Evolutionary conservation across 805 yeast genomes (phyloP), one percentile per base, ranked within the genome.

Genomic region (Saccharomyces mikatae): DNA sequence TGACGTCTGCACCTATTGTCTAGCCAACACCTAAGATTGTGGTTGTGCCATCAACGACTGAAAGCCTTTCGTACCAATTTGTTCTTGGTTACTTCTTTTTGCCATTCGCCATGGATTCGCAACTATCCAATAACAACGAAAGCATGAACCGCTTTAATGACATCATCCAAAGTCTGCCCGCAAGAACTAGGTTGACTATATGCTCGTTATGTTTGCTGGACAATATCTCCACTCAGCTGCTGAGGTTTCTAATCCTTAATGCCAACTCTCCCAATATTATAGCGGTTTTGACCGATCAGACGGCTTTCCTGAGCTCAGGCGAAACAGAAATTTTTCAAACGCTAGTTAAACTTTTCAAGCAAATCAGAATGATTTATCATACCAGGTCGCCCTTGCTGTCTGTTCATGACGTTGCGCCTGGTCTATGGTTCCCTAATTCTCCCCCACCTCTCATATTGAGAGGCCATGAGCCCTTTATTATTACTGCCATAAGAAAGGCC

Each of bases 181-280:
- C 68, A 24, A 78, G 87, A 61, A 77, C 83, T 21, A 89, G 86
- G 63, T 72, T 86, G 46, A 72, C 84, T 29, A 73, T 86, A 53
- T 83, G 84, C 60, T 79, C 90, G 0, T 70, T 90, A 46, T 91
- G 95, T 0, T 79, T 88, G 1, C 71, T 91, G 56, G 96, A 90
- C 64, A 88, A 88, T 60, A 75, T 91, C 52, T 82, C 96, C 0
- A 80, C 90, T 1, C 97, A 91, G 66, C 74, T 91, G 21, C 73
- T 91, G 52, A 76, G 94, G 57, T 75, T 85, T 2, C 80, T 90
- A 41, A 86, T 88, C 8, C 76, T 80, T 27, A 86, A 86, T 4
- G 86, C 95, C 3, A 60, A 55, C 48, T 59, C 67, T 5, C 66
- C 66, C 17, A 64, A 64, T 46, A 86, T 86, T 63, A 89, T 87